Evolutionary conservation across 2,329 filamentous ascomycete genomes (phyloP), one percentile per base, ranked within the genome.

Genomic region (Aureobasidium leucospermi): DNA sequence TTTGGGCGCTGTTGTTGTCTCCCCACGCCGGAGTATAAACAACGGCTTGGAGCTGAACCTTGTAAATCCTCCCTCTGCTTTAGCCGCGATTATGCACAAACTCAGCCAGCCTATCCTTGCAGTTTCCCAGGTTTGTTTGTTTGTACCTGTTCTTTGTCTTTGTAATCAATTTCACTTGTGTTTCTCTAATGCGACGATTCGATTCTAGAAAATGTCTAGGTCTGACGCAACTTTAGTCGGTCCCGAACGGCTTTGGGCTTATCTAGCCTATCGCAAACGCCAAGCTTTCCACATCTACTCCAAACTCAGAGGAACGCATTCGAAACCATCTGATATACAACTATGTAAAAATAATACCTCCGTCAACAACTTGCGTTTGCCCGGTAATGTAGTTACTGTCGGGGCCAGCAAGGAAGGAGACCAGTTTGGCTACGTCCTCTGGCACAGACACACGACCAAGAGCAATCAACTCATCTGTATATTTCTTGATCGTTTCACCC

Each of bases 371-470:
- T 62, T 85, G 75, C 2, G 82, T 86, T 72, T 88, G 85, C 0
- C 85, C 85, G 0, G 85, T 87, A 65, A 87, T 76, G 63, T 84
- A 87, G 63, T 87, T 81, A 47, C 78, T 81, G 64, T 87, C 85
- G 16, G 74, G 75, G 10, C 81, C 76, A 1, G 79, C 79, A 62
- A 88, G 66, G 66, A 85, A 88, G 62, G 79, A 80, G n/a, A 88
- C 85, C 46, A 82, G 70, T 62, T 81, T 82, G 1, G 80, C 76
- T 9, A 88, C 84, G 67, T 88, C 85, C 63, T 85, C 81, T 0
- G 84, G 83, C 11, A 81, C 78, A 65, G 83, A 83, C 1, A 79
- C 79, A 38, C 85, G 72, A 6, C 80, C 80, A 61, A 87, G 65
- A 0, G 82, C 78, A 61, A 84, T 85, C 64, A 81, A 61, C 6